phyloP scores from a whole-genome alignment of 108 stramenopile genomes.

The Schizochytrium sp. region DNA sequence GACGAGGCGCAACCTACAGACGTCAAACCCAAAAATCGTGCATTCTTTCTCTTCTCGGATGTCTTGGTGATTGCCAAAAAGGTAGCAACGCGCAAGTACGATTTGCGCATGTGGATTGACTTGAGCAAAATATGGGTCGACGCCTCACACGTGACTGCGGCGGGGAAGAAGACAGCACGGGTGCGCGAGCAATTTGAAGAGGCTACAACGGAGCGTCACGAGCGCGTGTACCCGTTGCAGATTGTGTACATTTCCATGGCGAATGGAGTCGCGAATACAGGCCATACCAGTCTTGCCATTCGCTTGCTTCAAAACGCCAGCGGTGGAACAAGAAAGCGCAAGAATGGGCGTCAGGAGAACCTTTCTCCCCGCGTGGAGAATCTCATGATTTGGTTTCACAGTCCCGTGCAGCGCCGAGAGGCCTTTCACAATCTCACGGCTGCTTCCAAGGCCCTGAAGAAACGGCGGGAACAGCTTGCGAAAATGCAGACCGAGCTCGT shows the following conservation, averaged over 20 bases:
- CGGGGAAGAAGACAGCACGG: neutral
- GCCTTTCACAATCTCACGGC: neutral
- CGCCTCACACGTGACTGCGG: neutral
- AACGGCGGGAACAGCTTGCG: neutral
- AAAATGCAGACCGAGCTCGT: neutral
- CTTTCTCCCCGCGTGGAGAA: neutral
- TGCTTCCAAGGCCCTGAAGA: neutral
- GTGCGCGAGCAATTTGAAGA: neutral
- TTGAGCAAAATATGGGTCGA: constrained; percentile 8
- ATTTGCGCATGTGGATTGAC: constrained; percentile 20
- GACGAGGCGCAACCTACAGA: neutral
- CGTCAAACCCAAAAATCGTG: neutral
- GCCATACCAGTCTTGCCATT: neutral
- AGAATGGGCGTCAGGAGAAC: neutral
- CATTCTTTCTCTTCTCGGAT: constrained; percentile 7
- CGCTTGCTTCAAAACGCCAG: neutral
- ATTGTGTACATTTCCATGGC: neutral
- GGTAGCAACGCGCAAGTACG: neutral
- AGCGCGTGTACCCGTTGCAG: neutral
- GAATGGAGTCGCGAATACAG: neutral
- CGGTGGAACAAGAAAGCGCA: neutral
- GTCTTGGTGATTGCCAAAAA: neutral
- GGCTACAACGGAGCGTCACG: neutral
- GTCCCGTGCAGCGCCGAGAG: constrained; percentile 1
- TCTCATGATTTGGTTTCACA: neutral